phyloP scores from a whole-genome alignment of 495 filamentous ascomycete genomes.

The Neurospora sp. region DNA sequence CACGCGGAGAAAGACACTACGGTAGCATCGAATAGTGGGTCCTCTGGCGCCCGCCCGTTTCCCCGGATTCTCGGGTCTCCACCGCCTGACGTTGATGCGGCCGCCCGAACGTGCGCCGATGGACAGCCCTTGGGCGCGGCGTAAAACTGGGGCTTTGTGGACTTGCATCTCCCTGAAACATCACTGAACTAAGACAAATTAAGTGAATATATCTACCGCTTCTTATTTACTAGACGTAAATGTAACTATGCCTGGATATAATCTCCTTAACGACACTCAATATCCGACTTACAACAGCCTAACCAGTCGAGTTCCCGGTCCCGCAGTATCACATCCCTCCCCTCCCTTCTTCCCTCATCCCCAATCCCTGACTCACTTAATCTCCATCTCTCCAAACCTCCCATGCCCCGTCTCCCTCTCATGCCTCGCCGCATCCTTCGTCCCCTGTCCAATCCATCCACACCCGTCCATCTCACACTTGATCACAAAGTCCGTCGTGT shows the following conservation, averaged over 20 bases:
- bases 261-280: not conserved
- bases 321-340: not conserved
- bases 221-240: not conserved
- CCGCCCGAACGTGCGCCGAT: not conserved
- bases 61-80: not conserved
- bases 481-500: conserved; percentile 74
- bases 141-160: not conserved
- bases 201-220: not conserved
- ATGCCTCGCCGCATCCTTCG: conserved; percentile 31
- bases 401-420: conserved; percentile 23
- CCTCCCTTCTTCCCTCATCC: not conserved
- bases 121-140: not conserved
- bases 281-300: not conserved
- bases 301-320: not conserved
- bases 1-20: not conserved
- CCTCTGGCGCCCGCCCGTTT: not conserved
- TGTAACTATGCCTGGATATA: not conserved
- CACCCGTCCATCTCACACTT: conserved; percentile 59
- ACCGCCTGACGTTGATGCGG: not conserved
- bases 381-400: conserved; percentile 24
- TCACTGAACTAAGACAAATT: not conserved
- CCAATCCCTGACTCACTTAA: conserved; percentile 3
- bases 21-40: not conserved
- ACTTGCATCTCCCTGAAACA: not conserved
- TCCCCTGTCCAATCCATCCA: conserved; percentile 58